Conservation (phyloP, 768 basidiomycete genomes). For the Trametes coccinea region DNA sequence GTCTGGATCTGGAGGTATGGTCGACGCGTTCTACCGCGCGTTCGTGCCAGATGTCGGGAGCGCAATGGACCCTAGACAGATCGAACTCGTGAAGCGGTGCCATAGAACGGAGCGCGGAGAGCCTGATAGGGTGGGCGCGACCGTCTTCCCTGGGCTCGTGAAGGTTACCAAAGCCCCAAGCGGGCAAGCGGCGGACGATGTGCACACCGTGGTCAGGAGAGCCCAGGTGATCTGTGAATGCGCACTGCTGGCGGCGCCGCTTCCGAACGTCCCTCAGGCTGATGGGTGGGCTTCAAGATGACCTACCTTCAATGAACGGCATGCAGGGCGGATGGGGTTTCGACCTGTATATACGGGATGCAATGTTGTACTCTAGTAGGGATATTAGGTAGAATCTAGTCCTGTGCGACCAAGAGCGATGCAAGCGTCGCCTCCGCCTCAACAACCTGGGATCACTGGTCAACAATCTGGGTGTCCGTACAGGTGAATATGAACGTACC, state of each 20-base stretch:
- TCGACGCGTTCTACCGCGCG: constrained; percentile 80
- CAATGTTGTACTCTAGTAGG: constrained; percentile 17
- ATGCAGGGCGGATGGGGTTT: background rate
- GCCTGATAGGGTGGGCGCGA: constrained; percentile 74
- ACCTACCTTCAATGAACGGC: background rate
- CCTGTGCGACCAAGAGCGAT: constrained; percentile 62
- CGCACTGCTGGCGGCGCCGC: constrained; percentile 43
- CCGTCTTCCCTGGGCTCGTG: constrained; percentile 85
- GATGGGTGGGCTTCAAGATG: background rate
- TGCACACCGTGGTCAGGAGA: constrained; percentile 75
- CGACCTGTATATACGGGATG: constrained; percentile 11
- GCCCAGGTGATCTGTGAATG: constrained; percentile 90
- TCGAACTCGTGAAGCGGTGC: constrained; percentile 85
- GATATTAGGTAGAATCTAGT: constrained; percentile 27
- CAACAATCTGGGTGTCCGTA: constrained; percentile 11
- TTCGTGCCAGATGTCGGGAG: constrained; percentile 85
- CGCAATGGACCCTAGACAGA: constrained; percentile 71
- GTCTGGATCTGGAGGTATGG: constrained; percentile 46
- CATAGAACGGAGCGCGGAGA: constrained; percentile 74
- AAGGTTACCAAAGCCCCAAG: constrained; percentile 60
- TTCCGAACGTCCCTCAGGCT: background rate
- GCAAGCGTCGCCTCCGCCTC: constrained; percentile 83
- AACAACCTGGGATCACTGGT: constrained; percentile 55
- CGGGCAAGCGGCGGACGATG: constrained; percentile 44
- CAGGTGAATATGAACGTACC: constrained; percentile 39